These are phyloP conservation scores for Helminthosporium solani DNA, from an alignment of 2,329 filamentous ascomycete genomes.

Conservation along the genomic window DNA sequence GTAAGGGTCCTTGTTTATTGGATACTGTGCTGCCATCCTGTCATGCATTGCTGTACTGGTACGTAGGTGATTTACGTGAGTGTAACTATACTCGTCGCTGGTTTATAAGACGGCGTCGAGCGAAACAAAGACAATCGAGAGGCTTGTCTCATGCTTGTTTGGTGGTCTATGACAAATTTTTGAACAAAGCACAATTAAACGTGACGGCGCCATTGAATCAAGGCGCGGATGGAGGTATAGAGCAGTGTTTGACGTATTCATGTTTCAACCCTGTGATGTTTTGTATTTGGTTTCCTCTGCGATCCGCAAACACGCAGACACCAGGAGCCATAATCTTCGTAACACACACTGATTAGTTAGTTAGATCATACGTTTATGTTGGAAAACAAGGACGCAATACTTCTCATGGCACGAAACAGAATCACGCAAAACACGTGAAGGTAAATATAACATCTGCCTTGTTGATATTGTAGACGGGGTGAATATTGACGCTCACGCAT, in stretches of 20 bases:
- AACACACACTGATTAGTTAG: no score
- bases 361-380: no score
- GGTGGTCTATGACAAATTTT: neutral
- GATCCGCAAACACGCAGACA: no score
- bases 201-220: neutral
- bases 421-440: no score
- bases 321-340: no score
- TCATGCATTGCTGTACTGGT: neutral
- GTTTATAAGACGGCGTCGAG: neutral
- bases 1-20: conserved; percentile 16
- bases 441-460: no score
- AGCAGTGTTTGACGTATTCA: neutral
- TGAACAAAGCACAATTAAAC: neutral
- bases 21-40: neutral
- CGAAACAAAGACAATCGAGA: neutral
- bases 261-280: no score
- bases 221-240: neutral
- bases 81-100: neutral
- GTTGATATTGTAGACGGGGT: no score
- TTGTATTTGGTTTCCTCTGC: no score
- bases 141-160: neutral
- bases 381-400: no score
- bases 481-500: no score
- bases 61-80: neutral
- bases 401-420: no score